These are phyloP conservation scores for Zoysia japonica DNA, from an alignment of 176 grass and related monocot genomes.

Conservation along the genomic window DNA sequence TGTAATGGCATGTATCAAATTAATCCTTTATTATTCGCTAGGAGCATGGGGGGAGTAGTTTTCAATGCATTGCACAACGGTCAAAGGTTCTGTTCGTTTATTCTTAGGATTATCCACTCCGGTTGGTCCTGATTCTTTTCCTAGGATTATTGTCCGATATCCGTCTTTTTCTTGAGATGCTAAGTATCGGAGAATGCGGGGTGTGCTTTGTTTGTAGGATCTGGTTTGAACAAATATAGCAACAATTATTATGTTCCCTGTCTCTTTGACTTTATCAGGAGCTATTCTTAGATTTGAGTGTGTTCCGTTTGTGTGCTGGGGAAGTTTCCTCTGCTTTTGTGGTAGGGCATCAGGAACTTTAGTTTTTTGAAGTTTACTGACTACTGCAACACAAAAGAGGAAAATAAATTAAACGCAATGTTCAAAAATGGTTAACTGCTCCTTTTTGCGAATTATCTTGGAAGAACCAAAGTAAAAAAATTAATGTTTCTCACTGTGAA, in stretches of 20 bases:
- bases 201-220: not conserved
- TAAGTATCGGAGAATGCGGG: not conserved
- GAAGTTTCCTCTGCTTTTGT: not conserved
- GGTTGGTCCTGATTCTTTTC: slow-evolving; percentile 29
- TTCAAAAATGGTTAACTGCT: not conserved
- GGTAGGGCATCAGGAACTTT: not conserved
- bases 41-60: slow-evolving; percentile 41
- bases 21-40: slow-evolving; percentile 35
- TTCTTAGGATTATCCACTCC: slow-evolving; percentile 29
- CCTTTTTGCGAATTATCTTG: not conserved
- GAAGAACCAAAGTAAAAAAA: not conserved
- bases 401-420: slow-evolving; percentile 16
- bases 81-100: slow-evolving; percentile 42
- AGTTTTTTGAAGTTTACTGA: not conserved
- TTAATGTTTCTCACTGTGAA: not conserved
- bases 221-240: slow-evolving; percentile 23
- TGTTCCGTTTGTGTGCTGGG: not conserved
- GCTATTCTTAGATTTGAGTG: not conserved
- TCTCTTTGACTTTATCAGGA: slow-evolving; percentile 1
- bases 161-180: slow-evolving; percentile 27
- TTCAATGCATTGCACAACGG: slow-evolving; percentile 55
- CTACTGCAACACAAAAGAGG: not conserved
- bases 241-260: not conserved
- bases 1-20: too few relatives aligned
- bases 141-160: not conserved